Evolutionary conservation across 2,329 filamentous ascomycete species (phyloP).

Genomic region (Sporothrix brasiliensis): DNA sequence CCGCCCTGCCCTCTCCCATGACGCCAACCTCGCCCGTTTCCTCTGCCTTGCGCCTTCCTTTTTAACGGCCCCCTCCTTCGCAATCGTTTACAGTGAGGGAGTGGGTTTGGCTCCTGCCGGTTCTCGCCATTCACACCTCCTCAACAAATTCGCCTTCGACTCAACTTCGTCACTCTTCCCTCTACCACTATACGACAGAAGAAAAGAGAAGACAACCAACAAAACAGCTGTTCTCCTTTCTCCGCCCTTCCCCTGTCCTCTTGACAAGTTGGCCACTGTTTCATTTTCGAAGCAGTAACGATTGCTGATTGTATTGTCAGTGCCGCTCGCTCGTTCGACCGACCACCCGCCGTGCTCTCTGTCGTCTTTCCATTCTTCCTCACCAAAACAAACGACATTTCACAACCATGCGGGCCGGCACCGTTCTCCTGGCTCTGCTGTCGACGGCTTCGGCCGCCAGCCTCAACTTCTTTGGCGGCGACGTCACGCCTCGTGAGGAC

Average conservation of each 20-base stretch:
- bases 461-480: conserved; percentile 52
- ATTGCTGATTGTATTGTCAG: background rate
- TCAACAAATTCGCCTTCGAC: conserved; percentile 27
- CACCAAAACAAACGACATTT: background rate
- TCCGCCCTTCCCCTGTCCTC: background rate
- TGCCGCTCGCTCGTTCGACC: background rate
- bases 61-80: background rate
- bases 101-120: conserved; percentile 2
- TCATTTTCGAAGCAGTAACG: background rate
- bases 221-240: background rate
- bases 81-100: conserved; percentile 2
- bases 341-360: background rate
- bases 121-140: conserved; percentile 22
- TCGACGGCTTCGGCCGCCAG: conserved; percentile 48
- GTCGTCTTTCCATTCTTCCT: background rate
- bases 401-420: conserved; percentile 47
- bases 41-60: conserved; percentile 22
- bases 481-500: conserved; percentile 53
- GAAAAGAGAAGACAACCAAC: background rate
- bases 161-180: conserved; percentile 1
- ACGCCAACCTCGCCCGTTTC: conserved; percentile 33
- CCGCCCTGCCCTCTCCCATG: conserved; percentile 29
- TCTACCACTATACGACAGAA: background rate
- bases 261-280: background rate
- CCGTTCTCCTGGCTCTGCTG: conserved; percentile 51